Evolutionary conservation across 208 protist genomes (phyloP), one percentile per base, ranked within the genome.

Genomic region (Acanthamoeba sp.): DNA sequence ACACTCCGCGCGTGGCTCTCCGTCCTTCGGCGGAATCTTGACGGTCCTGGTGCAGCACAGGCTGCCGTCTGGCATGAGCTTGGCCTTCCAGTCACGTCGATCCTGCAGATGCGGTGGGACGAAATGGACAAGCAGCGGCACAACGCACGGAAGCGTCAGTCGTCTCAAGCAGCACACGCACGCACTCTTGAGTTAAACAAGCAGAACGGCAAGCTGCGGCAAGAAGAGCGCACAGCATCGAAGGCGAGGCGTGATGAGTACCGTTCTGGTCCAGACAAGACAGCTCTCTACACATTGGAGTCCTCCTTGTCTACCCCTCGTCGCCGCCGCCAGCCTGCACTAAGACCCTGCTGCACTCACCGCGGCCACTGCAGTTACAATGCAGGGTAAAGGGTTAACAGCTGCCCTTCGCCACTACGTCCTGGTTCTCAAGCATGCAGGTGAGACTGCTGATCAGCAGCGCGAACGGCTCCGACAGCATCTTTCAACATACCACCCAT

Each of bases 11-110:
- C 38, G 22, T 88, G 78, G 78, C 78, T 57, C 12, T 88, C 78
- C 5, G 78, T 88, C 48, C 42, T 88, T 3, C 34, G 50, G 78
- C n/a, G 50, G 48, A 88, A 88, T 57, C 78, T 88, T 88, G 50
- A 55, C 27, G 20, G 78, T 52, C 27, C 78, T 62, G 50, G 78
- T 42, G 9, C 40, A 48, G 78, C 42, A 57, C 40, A 52, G 40
- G 71, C 40, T 50, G 71, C 71, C 24, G 38, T 80, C 71, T 80
- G 71, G 40, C 71, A 36, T 50, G 71, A 40, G 40, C 71, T 80
- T n/a, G 40, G 71, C 71, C 71, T 80, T 48, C 40, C n/a, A 27
- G 71, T 80, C 71, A 40, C 71, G 18, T 80, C 71, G 14, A 50
- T 80, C 18, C 71, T 80, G 34, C 40, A 80, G 34, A 80, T 27